Base-by-base conservation (phyloP, 2,329 filamentous ascomycete species). In the Fusarium sp. region DNA sequence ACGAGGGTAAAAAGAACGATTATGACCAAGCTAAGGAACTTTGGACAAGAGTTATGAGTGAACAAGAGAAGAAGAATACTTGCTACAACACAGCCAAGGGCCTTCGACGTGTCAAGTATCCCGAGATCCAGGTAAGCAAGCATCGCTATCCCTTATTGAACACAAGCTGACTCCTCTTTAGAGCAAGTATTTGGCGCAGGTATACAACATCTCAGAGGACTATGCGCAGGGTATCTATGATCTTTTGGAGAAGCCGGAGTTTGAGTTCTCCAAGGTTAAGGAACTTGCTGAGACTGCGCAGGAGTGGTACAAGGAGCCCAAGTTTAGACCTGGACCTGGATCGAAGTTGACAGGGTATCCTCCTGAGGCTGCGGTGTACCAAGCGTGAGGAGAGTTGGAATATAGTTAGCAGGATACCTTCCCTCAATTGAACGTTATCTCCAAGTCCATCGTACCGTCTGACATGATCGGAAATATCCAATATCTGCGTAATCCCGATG, bases 261-360 rank as follows among this genome's bases (percentile, higher is more conserved):
- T 64, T 4, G 38, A 45, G 6, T 64, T 64, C 14, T 45, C 50
- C 2, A 50, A 58, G 2, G 38, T 64, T 4, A 57, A 64, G 12
- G 30, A 64, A 7, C 38, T 58, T 18, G 43, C 44, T 16, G 59
- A 64, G 18, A 63, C 49, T 40, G 44, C 44, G 3, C 47, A 64
- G 1, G 34, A 50, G 29, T 64, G 43, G 61, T 63, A 50, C n/a
- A 57, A 64, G 29, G 49, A 56, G 44, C 61, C 49, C 25, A 50
- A 45, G 6, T 64, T 64, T 4, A 64, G 59, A 11, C 50, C 44
- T 12, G 18, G 38, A 0, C 44, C 50, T 27, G 38, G 18, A 2
- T 45, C 50, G 0, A 64, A 45, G 8, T 22, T 63, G 3, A 10
- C 9, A 1, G 50, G 30, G 8, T 50, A 63, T 29, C 50, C 50